A percentile compares a stretch with the other conserved stretches of the same genome.
Conservation (phyloP, 1,284 basidiomycete genomes). For the Malassezia brasiliensis region DNA sequence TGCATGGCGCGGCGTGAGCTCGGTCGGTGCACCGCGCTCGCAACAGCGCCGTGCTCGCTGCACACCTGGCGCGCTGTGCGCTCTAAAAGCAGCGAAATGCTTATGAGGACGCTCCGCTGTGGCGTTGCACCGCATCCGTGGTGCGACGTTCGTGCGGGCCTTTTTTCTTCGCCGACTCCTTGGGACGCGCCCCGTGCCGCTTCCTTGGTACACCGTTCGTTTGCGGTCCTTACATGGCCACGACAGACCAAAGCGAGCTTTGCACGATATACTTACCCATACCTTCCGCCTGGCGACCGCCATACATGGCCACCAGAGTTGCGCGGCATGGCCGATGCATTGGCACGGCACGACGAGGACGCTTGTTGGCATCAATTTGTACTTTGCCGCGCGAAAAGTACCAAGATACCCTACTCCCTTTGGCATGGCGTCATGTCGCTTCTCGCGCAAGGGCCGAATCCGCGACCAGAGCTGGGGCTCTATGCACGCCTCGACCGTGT, state of each 20-base stretch:
- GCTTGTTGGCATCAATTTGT: conserved; percentile 2
- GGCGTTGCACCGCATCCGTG: neutral
- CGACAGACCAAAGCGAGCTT: neutral
- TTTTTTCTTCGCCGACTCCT: neutral
- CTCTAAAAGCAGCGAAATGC: neutral
- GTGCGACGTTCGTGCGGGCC: too few species aligned
- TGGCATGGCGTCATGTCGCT: conserved; percentile 11
- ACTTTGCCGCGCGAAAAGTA: neutral
- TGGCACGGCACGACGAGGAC: conserved; percentile 4
- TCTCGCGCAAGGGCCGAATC: conserved; percentile 4
- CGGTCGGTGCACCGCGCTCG: neutral
- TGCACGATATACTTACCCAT: conserved; percentile 9
- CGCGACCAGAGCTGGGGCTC: neutral
- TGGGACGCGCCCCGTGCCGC: too few species aligned
- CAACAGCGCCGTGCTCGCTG: neutral
- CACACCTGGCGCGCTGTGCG: too few species aligned
- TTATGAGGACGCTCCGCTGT: neutral
- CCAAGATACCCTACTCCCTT: neutral
- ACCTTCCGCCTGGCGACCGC: neutral
- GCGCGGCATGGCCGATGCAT: neutral
- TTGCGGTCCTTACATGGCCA: too few species aligned
- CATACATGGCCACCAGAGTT: neutral
- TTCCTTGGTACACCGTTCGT: too few species aligned
- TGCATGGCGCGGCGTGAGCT: conserved; percentile 6
- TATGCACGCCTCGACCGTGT: conserved; percentile 6